phyloP scores from a whole-genome alignment of 306 rosid species.

The Alnus glutinosa region DNA sequence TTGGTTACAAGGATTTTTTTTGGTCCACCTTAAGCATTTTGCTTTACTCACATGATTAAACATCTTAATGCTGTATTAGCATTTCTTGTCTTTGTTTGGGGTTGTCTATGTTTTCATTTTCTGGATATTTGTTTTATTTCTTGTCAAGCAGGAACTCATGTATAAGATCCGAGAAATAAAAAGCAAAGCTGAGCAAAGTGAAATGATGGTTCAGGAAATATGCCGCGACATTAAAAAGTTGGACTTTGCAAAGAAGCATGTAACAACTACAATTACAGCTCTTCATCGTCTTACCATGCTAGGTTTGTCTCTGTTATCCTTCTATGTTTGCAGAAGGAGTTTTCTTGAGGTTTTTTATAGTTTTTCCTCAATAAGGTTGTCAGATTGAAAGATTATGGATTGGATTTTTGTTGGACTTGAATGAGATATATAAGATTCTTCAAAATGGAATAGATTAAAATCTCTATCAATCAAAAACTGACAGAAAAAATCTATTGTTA shows the following conservation, averaged over 20 bases:
- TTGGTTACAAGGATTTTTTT: background rate
- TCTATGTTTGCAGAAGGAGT: background rate
- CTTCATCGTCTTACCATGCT: slow-evolving; percentile 99
- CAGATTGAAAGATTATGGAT: too few relatives aligned
- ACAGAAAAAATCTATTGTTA: background rate
- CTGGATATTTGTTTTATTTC: slow-evolving; percentile 13
- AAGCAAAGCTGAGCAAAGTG: slow-evolving; percentile 96
- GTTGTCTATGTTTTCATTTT: slow-evolving; percentile 1
- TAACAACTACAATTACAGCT: slow-evolving; percentile 94
- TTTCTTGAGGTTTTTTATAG: too few relatives aligned
- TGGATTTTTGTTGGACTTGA: too few relatives aligned
- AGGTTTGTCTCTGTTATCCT: slow-evolving; percentile 44
- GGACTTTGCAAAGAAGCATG: slow-evolving; percentile 98
- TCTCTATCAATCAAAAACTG: too few relatives aligned
- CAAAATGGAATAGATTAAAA: too few relatives aligned
- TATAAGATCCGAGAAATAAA: slow-evolving; percentile 93
- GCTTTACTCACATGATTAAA: background rate
- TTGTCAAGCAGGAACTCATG: slow-evolving; percentile 80
- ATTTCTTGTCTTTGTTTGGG: background rate
- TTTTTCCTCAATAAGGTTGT: background rate
- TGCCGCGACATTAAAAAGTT: slow-evolving; percentile 96
- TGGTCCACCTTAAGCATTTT: background rate
- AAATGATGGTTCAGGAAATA: slow-evolving; percentile 97
- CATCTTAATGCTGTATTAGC: slow-evolving; percentile 14
- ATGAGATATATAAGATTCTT: too few relatives aligned